These are phyloP conservation scores for Alternaria postmessia DNA, from an alignment of 2,329 filamentous ascomycete species.

Conservation along the genomic window DNA sequence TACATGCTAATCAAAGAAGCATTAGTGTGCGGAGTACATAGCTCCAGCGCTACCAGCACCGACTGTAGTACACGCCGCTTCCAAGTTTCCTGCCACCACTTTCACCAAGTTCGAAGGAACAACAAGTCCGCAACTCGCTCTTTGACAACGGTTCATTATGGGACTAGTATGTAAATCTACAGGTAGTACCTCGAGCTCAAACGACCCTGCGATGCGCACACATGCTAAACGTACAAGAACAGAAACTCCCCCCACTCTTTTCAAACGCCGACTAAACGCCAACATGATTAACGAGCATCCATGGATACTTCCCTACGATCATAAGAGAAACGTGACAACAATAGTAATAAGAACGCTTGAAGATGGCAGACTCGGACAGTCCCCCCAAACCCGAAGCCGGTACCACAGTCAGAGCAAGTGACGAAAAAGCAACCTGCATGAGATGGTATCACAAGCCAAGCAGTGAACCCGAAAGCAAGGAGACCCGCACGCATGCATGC, in stretches of 20 bases:
- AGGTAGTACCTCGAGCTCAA: not conserved
- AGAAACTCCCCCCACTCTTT: not conserved
- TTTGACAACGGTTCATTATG: not conserved
- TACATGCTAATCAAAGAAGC: not conserved
- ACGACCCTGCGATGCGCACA: not conserved
- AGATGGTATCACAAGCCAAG: constrained; percentile 1
- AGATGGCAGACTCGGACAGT: not conserved
- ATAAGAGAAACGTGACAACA: not conserved
- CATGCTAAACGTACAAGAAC: not conserved
- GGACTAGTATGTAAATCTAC: not conserved
- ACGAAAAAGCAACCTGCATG: not conserved
- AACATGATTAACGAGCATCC: not conserved
- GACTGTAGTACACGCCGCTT: not conserved
- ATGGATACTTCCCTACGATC: not conserved
- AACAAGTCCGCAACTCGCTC: not conserved
- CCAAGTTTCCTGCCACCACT: not conserved
- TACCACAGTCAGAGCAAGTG: not conserved
- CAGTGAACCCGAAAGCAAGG: not conserved
- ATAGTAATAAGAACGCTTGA: not conserved
- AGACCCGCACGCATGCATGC: not conserved
- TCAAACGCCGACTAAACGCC: not conserved
- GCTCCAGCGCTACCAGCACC: not conserved
- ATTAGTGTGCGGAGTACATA: not conserved
- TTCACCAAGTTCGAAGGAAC: not conserved
- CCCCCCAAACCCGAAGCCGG: not conserved